Conservation (phyloP, 108 stramenopile species). For the Pelagomonas calceolata region DNA sequence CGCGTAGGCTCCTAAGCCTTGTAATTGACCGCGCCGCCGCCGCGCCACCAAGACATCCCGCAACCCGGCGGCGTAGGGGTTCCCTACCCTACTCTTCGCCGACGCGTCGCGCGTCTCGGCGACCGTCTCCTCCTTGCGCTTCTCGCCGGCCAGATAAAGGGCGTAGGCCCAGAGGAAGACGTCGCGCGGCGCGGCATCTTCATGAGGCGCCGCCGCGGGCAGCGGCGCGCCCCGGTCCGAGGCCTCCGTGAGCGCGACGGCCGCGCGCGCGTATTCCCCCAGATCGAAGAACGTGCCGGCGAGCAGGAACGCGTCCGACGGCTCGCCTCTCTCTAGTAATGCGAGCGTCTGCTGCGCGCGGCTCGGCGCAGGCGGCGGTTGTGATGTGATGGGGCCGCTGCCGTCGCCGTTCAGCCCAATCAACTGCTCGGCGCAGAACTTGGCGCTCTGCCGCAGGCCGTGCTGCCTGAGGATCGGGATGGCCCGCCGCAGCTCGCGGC, state of each 20-base stretch:
- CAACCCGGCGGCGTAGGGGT: conserved; percentile 56
- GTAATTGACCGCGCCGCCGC: conserved; percentile 33
- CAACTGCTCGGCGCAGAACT: conserved; percentile 68
- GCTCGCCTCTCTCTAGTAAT: neutral
- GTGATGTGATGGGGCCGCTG: no score
- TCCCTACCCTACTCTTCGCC: conserved; percentile 12
- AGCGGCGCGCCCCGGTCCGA: neutral
- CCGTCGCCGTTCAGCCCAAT: conserved; percentile 31
- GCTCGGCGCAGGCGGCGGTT: no score
- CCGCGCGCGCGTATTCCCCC: conserved; percentile 12
- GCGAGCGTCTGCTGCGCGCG: neutral
- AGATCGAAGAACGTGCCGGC: conserved; percentile 11
- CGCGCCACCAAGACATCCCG: conserved; percentile 48
- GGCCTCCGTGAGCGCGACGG: neutral
- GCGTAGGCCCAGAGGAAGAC: conserved; percentile 70
- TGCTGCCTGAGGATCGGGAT: neutral
- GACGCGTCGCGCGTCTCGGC: conserved; percentile 31
- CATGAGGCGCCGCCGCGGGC: neutral
- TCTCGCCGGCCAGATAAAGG: conserved; percentile 83
- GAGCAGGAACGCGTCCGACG: conserved; percentile 5
- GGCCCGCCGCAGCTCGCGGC: neutral
- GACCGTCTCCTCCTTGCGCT: conserved; percentile 65
- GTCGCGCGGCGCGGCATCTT: conserved; percentile 13
- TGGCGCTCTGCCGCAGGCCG: conserved; percentile 56
- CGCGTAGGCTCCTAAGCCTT: conserved; percentile 82